Evolutionary conservation across 352 stramenopile genomes (phyloP).

Genomic region (Phytophthora hybrid): DNA sequence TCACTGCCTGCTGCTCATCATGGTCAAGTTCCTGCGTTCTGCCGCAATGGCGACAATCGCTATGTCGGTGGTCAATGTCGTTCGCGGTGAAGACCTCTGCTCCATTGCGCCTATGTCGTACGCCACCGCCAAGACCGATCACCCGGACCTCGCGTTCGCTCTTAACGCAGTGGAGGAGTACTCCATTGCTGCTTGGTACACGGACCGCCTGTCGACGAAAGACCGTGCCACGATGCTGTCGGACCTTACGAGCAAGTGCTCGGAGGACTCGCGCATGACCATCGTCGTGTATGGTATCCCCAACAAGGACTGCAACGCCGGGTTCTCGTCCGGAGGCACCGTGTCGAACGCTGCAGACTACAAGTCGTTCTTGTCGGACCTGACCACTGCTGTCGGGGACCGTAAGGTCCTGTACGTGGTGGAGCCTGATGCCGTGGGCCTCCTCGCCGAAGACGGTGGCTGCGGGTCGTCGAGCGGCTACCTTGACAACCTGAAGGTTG

Average conservation of each 20-base stretch:
- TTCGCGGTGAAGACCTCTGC: conserved; percentile 39
- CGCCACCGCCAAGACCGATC: conserved; percentile 37
- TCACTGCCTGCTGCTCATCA: conserved; percentile 15
- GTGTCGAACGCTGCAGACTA: conserved; percentile 59
- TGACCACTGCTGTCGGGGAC: conserved; percentile 49
- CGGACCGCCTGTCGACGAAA: conserved; percentile 45
- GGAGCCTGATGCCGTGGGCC: conserved; percentile 66
- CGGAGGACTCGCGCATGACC: conserved; percentile 43
- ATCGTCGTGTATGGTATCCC: conserved; percentile 80
- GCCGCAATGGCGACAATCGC: conserved; percentile 23
- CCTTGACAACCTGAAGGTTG: conserved; percentile 56
- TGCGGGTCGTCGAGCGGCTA: conserved; percentile 55
- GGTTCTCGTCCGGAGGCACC: conserved; percentile 49
- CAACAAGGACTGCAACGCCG: conserved; percentile 77
- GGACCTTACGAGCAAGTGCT: conserved; percentile 39
- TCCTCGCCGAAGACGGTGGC: conserved; percentile 54
- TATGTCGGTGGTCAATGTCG: conserved; percentile 18
- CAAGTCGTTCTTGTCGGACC: conserved; percentile 48
- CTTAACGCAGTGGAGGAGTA: conserved; percentile 46
- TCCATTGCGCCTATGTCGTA: conserved; percentile 51
- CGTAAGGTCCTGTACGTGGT: conserved; percentile 78
- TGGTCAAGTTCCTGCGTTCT: conserved; percentile 28
- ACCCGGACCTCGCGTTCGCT: conserved; percentile 46
- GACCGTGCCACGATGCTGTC: conserved; percentile 36
- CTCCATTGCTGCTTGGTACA: conserved; percentile 62